Percentiles rank a stretch among this genome's conserved stretches.
phyloP scores from a whole-genome alignment of 805 yeast species.

The Cyberlindnera xylosilytica region DNA sequence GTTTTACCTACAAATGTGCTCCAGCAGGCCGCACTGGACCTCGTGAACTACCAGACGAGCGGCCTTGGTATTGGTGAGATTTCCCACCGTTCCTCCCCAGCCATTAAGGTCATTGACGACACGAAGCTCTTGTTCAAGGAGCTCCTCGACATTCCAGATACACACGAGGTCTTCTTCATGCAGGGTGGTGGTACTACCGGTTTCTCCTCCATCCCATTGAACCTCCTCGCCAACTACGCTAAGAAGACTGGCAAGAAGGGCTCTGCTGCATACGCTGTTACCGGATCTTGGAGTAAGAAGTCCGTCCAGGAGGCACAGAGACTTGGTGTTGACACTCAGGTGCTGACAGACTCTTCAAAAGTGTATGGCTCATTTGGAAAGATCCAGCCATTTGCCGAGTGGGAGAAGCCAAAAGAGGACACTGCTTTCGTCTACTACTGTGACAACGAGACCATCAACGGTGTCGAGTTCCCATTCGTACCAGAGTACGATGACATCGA shows the following conservation, averaged over 20 bases:
- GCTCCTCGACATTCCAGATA: slow-evolving; percentile 76
- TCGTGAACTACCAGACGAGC: slow-evolving; percentile 62
- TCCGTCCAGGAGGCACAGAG: slow-evolving; percentile 83
- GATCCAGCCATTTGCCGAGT: slow-evolving; percentile 63
- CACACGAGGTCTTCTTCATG: slow-evolving; percentile 90
- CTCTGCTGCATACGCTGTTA: slow-evolving; percentile 79
- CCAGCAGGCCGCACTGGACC: slow-evolving; percentile 82
- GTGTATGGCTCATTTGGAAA: slow-evolving; percentile 54
- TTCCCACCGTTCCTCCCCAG: slow-evolving; percentile 90
- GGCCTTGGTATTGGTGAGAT: slow-evolving; percentile 95
- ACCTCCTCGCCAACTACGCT: slow-evolving; percentile 72
- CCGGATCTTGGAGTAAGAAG: slow-evolving; percentile 94
- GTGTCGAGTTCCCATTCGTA: slow-evolving; percentile 66
- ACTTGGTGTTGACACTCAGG: slow-evolving; percentile 71
- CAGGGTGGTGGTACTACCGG: slow-evolving; percentile 99
- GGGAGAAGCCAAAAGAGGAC: slow-evolving; percentile 57
- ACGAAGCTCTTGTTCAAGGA: slow-evolving; percentile 66
- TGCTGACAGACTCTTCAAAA: slow-evolving; percentile 63
- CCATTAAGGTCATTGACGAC: slow-evolving; percentile 68
- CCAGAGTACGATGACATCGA: slow-evolving; percentile 64
- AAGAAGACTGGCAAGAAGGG: slow-evolving; percentile 73
- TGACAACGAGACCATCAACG: slow-evolving; percentile 97
- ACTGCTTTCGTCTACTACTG: slow-evolving; percentile 87
- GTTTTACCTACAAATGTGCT: slow-evolving; percentile 79
- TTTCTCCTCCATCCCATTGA: slow-evolving; percentile 83